Percentiles rank a stretch among this genome's conserved stretches.
These are phyloP conservation scores for Prunus davidiana DNA, from an alignment of 306 rosid genomes.

Conservation along the genomic window DNA sequence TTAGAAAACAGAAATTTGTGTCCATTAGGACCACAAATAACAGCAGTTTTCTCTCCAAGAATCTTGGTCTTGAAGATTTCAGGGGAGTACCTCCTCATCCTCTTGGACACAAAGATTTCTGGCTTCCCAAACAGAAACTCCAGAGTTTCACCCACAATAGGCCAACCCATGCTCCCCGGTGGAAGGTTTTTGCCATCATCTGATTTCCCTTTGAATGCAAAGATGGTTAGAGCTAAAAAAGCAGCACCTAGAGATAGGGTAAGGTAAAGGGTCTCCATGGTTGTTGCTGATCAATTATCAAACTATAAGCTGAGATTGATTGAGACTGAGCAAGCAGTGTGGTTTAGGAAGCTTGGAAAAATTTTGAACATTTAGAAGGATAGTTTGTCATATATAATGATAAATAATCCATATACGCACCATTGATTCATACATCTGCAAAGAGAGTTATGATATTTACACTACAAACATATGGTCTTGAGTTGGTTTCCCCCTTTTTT, in stretches of 20 bases:
- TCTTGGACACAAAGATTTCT: slow-evolving; percentile 31
- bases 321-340: not conserved
- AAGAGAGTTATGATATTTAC: no score
- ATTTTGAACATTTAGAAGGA: not conserved
- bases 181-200: slow-evolving; percentile 31
- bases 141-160: slow-evolving; percentile 40
- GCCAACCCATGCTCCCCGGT: slow-evolving; percentile 55
- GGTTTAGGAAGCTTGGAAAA: not conserved
- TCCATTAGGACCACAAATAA: slow-evolving; percentile 44
- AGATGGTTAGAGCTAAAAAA: slow-evolving; percentile 11
- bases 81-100: slow-evolving; percentile 31
- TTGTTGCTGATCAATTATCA: not conserved
- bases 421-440: no score
- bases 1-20: slow-evolving; percentile 44
- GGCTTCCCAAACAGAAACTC: slow-evolving; percentile 38
- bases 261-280: slow-evolving; percentile 26
- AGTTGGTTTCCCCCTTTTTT: no score
- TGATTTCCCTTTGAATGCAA: slow-evolving; percentile 15
- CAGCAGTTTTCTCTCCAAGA: slow-evolving; percentile 47
- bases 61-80: slow-evolving; percentile 42
- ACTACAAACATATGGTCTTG: no score
- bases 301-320: not conserved
- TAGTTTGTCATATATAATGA: not conserved
- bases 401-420: no score
- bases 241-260: slow-evolving; percentile 2